Conservation (phyloP, 352 stramenopile species). For the Blastocystis sp. region DNA sequence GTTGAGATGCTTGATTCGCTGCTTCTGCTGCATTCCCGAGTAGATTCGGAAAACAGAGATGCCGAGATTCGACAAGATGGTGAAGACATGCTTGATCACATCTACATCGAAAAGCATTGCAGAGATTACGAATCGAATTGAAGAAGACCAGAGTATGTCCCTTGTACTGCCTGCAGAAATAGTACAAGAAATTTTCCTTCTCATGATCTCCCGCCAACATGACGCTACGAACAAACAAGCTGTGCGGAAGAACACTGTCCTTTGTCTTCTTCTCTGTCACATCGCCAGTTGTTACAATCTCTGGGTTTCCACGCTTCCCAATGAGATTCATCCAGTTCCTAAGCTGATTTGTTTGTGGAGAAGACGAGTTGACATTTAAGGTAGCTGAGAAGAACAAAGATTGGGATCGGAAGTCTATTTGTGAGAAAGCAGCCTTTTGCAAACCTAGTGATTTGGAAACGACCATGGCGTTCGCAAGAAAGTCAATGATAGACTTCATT, state of each 20-base stretch:
- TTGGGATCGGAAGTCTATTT: conserved; percentile 13
- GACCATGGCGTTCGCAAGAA: not conserved
- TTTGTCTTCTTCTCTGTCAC: not conserved
- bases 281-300: not conserved
- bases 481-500: not conserved
- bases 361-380: not conserved
- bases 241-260: not conserved
- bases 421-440: not conserved
- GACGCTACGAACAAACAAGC: not conserved
- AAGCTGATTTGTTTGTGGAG: not conserved
- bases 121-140: conserved; percentile 30
- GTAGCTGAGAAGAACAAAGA: conserved; percentile 40
- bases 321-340: not conserved
- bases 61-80: not conserved
- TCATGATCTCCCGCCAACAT: conserved; percentile 6
- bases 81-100: conserved; percentile 43
- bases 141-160: conserved; percentile 53
- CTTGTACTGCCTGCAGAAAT: conserved; percentile 10
- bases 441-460: not conserved
- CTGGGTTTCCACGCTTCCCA: not conserved
- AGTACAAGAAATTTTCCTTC: conserved; percentile 58
- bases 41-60: conserved; percentile 33
- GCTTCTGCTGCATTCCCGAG: conserved; percentile 70
- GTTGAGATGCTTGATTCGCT: conserved; percentile 89
- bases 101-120: not conserved